Conservation (phyloP, 2,329 filamentous ascomycete species). For the Verruconis gallopava region DNA sequence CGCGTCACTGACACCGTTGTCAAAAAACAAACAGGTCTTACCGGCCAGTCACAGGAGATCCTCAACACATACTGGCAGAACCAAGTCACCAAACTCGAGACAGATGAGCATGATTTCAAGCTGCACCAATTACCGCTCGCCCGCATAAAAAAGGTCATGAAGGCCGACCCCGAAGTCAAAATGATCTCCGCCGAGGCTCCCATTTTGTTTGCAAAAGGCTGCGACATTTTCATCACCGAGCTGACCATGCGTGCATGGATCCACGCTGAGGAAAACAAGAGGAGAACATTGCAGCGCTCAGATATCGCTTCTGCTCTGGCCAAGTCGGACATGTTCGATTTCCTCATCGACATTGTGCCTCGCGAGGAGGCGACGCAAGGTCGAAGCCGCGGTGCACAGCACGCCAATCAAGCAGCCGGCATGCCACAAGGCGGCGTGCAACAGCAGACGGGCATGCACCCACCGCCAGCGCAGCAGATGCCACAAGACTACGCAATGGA, state of each 20-base stretch:
- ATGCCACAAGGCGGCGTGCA: slow-evolving; percentile 21
- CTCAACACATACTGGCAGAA: slow-evolving; percentile 99
- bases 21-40: slow-evolving; percentile 92
- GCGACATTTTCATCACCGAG: slow-evolving; percentile 98
- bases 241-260: slow-evolving; percentile 99
- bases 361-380: slow-evolving; percentile 89
- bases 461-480: slow-evolving; percentile 36
- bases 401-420: slow-evolving; percentile 25
- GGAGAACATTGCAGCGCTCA: slow-evolving; percentile 83
- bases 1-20: slow-evolving; percentile 18
- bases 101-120: slow-evolving; percentile 95
- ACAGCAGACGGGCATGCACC: slow-evolving; percentile 29
- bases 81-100: slow-evolving; percentile 89
- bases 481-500: slow-evolving; percentile 43
- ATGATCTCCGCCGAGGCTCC: slow-evolving; percentile 99
- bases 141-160: slow-evolving; percentile 99
- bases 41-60: slow-evolving; percentile 88
- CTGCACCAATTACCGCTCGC: slow-evolving; percentile 90
- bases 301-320: slow-evolving; percentile 92
- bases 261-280: slow-evolving; percentile 97
- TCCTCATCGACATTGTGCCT: slow-evolving; percentile 96
- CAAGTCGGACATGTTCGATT: slow-evolving; percentile 99
- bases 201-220: slow-evolving; percentile 95
- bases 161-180: slow-evolving; percentile 96
- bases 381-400: slow-evolving; percentile 32